phyloP scores from a whole-genome alignment of 2,329 filamentous ascomycete species.

The Ophiognomonia clavigignenti-juglandacearum region DNA sequence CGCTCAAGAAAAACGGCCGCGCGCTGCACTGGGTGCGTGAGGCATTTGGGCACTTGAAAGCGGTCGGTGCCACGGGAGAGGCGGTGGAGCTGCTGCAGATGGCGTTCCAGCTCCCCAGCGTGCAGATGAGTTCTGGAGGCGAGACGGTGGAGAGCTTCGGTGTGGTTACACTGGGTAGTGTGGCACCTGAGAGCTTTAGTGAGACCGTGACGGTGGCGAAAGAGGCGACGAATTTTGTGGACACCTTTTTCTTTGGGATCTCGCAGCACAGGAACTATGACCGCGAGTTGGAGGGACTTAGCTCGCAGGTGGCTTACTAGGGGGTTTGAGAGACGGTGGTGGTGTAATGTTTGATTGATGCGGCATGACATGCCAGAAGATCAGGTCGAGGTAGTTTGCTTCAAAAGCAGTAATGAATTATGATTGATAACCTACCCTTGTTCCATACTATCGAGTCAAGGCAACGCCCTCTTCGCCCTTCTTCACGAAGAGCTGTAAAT shows the following conservation, averaged over 20 bases:
- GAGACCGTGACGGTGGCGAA: slow-evolving; percentile 61
- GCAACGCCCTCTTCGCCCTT: no score
- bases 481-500: no score
- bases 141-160: slow-evolving; percentile 66
- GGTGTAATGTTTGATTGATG: no score
- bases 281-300: slow-evolving; percentile 68
- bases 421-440: no score
- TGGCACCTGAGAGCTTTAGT: slow-evolving; percentile 51
- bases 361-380: no score
- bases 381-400: no score
- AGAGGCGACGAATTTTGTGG: slow-evolving; percentile 63
- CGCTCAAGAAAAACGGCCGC: slow-evolving; percentile 64
- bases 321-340: no score
- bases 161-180: slow-evolving; percentile 62
- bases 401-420: no score
- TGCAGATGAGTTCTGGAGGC: slow-evolving; percentile 37
- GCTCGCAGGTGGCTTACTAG: slow-evolving; percentile 64
- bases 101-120: slow-evolving; percentile 38
- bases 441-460: no score
- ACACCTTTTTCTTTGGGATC: slow-evolving; percentile 65
- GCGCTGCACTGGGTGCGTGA: slow-evolving; percentile 74
- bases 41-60: slow-evolving; percentile 76
- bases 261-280: slow-evolving; percentile 70
- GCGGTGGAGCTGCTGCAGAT: slow-evolving; percentile 57
- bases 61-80: slow-evolving; percentile 72